Evolutionary conservation across 2,329 filamentous ascomycete genomes (phyloP), one percentile per base, ranked within the genome.

Genomic region (Hypomyces rosellus): DNA sequence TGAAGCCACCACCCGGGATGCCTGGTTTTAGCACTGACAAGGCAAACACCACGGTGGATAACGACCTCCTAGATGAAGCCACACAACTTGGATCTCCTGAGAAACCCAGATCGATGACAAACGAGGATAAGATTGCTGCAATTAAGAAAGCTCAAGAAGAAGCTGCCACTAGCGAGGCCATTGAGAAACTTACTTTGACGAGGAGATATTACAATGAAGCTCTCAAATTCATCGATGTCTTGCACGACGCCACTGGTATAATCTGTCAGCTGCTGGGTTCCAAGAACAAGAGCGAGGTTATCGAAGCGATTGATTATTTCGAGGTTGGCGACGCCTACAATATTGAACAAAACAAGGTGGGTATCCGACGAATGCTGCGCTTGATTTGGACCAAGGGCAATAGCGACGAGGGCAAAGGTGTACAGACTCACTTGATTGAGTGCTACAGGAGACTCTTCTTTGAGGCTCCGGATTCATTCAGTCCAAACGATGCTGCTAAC

Each of bases 361-460:
- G 95, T 51, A 97, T 99, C 62, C 82, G 92, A 52, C 86, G 90
- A 51, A 99, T 99, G 93, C 77, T 99, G 55, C 85, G 92, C 48
- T 77, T 99, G 16, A 99, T 99, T 67, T 99, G 93, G 93, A 99
- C 93, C 56, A 99, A 99, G 71, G 92, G 93, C 59, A 99, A 97
- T 70, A 97, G 90, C 61, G 93, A 99, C 62, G 95, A 99, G 75
- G 93, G 95, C 61, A 99, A 97, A 71, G 93, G 93, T 50, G 91
- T 99, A 2, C 95, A 99, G 65, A 88, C 88, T 2, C 93, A 99
- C 68, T 77, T 99, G 30, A 96, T 99, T 57, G 93, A 99, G 59
- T 96, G 89, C 67, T 99, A 99, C 74, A 93, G 88, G 64, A 84
- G 89, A 16, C 80, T 99, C 1, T 99, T 97, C 70, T 99, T 99